Base-by-base conservation (phyloP, 1,139 yeast species). In the Yamadazyma spencermartinsiae region DNA sequence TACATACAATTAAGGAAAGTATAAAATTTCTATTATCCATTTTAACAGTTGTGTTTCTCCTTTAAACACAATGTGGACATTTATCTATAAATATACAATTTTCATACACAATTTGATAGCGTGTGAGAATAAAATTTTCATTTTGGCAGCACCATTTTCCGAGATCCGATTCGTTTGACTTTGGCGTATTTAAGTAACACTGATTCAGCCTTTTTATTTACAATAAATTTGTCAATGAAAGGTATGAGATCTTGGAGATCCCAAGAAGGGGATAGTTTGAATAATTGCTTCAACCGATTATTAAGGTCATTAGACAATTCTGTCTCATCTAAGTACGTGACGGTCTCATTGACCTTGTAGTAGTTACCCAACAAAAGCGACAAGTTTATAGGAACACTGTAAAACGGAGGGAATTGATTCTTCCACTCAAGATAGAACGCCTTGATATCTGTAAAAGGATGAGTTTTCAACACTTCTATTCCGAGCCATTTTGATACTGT, bases 111-210 rank as follows among this genome's bases (percentile, higher is more conserved):
- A 19, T 19, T 19, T 9, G 21, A 19, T 7, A 19, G 6, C 21
- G 21, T 19, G 26, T 11, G 26, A 23, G 26, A 23, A 23, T 7
- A 23, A 19, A 19, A 7, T 19, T 19, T 19, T 20, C 23, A 35
- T 37, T 50, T 42, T 15, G 48, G 43, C 26, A 41, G 35, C 15
- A 48, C 53, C 35, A 49, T 52, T 40, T 51, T 58, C 33, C 68
- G 70, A 49, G 73, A 76, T 1, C 84, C 86, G 9, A 73, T 60
- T 34, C 74, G 73, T 54, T 75, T 80, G 60, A 82, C 81, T 48
- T 79, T 76, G 2, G 94, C 95, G 58, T 70, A 84, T 59, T 89
- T 89, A 70, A 88, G 70, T 13, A 88, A 72, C 46, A 86, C 77
- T 37, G 77, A 74, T 39, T 88, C 96, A 9, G 78, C 61, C 56